phyloP scores from a whole-genome alignment of 169 alveolate species.

The Cryptosporidium muris region DNA sequence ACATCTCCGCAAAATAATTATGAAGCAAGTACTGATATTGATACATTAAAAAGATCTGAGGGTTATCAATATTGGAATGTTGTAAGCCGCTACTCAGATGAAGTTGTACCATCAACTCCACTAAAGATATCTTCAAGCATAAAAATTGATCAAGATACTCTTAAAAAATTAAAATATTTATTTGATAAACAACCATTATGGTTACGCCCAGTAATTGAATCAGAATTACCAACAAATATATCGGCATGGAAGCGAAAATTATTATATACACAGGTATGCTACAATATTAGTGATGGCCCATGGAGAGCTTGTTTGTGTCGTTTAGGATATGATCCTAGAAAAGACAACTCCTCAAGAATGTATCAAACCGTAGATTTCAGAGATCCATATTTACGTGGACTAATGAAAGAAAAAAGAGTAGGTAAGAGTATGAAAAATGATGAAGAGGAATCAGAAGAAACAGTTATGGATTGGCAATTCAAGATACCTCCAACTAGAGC shows the following conservation, averaged over 20 bases:
- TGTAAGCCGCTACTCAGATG: constrained; percentile 39
- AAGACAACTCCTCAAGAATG: constrained; percentile 74
- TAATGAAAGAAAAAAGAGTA: constrained; percentile 57
- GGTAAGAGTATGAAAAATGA: constrained; percentile 36
- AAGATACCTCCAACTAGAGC: constrained; percentile 77
- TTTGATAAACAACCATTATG: constrained; percentile 75
- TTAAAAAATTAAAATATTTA: constrained; percentile 42
- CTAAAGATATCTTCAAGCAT: constrained; percentile 41
- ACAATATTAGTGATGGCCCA: constrained; percentile 77
- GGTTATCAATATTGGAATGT: constrained; percentile 42
- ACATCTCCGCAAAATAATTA: not conserved
- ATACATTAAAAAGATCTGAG: constrained; percentile 2
- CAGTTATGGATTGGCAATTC: constrained; percentile 69
- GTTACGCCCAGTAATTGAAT: constrained; percentile 76
- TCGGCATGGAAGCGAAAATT: constrained; percentile 76
- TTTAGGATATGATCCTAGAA: constrained; percentile 78
- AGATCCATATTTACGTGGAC: constrained; percentile 73
- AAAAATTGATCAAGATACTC: constrained; percentile 42
- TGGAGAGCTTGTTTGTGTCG: constrained; percentile 79
- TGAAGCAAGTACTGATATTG: constrained; percentile 1
- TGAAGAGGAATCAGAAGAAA: constrained; percentile 45
- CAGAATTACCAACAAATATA: constrained; percentile 69
- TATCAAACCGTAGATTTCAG: constrained; percentile 78
- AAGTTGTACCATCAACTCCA: constrained; percentile 27
- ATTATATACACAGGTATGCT: constrained; percentile 76